Percentiles rank a stretch among this genome's conserved stretches.
Conservation (phyloP, 768 basidiomycete genomes). For the Tremella fuciformis region DNA sequence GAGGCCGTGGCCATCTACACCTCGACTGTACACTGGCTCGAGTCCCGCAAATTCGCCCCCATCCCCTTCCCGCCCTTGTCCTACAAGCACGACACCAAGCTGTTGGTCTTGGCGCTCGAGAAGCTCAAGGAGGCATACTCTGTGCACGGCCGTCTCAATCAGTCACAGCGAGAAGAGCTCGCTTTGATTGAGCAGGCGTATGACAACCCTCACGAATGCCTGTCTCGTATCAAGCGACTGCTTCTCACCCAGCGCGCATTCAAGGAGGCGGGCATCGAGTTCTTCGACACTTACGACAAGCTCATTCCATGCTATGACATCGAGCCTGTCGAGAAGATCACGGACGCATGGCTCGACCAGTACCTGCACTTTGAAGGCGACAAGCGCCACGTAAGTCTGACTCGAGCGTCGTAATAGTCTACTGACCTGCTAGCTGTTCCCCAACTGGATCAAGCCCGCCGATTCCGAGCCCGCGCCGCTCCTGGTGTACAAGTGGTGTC, state of each 20-base stretch:
- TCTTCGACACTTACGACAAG: constrained; percentile 97
- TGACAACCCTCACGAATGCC: constrained; percentile 98
- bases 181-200: constrained; percentile 98
- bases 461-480: constrained; percentile 96
- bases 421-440: constrained; percentile 72
- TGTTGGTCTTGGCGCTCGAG: constrained; percentile 92
- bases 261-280: constrained; percentile 92
- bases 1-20: constrained; percentile 99
- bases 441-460: constrained; percentile 97
- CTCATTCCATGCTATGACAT: constrained; percentile 94
- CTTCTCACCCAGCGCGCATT: constrained; percentile 95
- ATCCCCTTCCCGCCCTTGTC: constrained; percentile 99
- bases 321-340: constrained; percentile 99
- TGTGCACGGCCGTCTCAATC: constrained; percentile 95
- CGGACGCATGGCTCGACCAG: constrained; percentile 98
- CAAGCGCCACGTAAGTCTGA: constrained; percentile 66
- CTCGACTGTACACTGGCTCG: constrained; percentile 97
- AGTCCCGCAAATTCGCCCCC: constrained; percentile 91
- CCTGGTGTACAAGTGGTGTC: constrained; percentile 99
- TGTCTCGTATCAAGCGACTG: constrained; percentile 96
- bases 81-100: constrained; percentile 98
- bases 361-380: constrained; percentile 99
- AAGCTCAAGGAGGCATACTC: constrained; percentile 98
- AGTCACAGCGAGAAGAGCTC: constrained; percentile 95
- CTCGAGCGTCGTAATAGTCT: constrained; percentile 67